Base-by-base conservation (phyloP, 495 filamentous ascomycete genomes). In the Hypoxylon fuscum region DNA sequence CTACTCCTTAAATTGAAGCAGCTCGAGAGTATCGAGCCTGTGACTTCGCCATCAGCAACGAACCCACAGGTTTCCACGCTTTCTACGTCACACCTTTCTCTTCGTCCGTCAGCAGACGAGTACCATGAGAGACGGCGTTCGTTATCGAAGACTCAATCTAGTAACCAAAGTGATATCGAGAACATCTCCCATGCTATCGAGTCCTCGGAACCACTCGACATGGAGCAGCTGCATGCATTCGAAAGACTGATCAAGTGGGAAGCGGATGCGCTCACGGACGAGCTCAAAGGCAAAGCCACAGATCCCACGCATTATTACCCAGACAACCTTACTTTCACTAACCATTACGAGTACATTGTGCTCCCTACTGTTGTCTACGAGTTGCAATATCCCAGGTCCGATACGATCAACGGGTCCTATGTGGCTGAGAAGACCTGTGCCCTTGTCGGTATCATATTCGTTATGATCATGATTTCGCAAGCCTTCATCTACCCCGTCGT, bases 291-390 rank as follows among this genome's bases (percentile, higher is more conserved):
- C 52, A 86, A 86, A 74, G 71, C 73, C n/a, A 77, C 74, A 1
- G 43, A 60, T 3, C 55, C 65, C 0, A 56, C 51, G 9, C 68
- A 81, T 48, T 68, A 73, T 27, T 91, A 92, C 68, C 89, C 89
- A 0, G 75, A 80, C 40, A 92, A 91, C 70, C 79, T 92, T 15
- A 90, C 84, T 1, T 57, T 85, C 45, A 40, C 55, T 40, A 90
- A 91, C 73, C 88, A 87, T 62, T 83, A 84, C 66, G 88, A 90
- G 55, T 92, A 85, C 72, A 85, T 88, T 55, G 82, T 85, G 38
- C 79, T 92, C 12, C 89, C 89, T 21, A 92, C 88, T 6, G 73
- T 90, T 25, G 87, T 91, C 12, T 92, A 92, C 74, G 89, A 92
- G 69, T 80, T 92, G 12, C 85, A 88, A 62, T 92, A 92, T 66